These are phyloP conservation scores for Isoetes engelmannii DNA, from an alignment of 83 land plant genomes.

Conservation along the genomic window DNA sequence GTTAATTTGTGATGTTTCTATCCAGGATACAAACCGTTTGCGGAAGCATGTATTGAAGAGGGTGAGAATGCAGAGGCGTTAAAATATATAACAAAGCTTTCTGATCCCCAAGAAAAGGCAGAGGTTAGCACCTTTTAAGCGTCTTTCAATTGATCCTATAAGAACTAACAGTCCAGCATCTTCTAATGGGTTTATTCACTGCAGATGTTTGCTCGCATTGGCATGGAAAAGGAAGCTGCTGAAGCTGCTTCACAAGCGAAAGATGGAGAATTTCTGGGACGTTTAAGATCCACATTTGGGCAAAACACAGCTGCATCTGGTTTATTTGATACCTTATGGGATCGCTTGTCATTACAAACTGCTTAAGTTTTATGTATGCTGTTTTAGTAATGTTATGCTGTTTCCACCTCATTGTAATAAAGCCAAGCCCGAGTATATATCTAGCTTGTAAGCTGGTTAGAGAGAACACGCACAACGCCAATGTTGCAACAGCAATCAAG, in stretches of 20 bases:
- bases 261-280: constrained; percentile 81
- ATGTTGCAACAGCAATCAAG: too few relatives aligned
- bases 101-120: constrained; percentile 82
- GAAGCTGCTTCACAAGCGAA: constrained; percentile 91
- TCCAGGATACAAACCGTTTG: constrained; percentile 89
- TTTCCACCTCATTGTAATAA: too few relatives aligned
- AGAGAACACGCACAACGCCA: too few relatives aligned
- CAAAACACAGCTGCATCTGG: constrained; percentile 83
- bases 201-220: constrained; percentile 89
- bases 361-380: too few relatives aligned
- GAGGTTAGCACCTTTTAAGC: constrained; percentile 49
- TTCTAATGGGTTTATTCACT: constrained; percentile 2
- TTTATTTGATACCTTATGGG: constrained; percentile 77
- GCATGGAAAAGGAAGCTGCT: constrained; percentile 96
- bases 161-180: background rate
- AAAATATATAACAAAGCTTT: constrained; percentile 83
- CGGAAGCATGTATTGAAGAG: constrained; percentile 92
- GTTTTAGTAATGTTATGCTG: too few relatives aligned
- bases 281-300: constrained; percentile 68
- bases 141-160: background rate
- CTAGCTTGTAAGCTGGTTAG: too few relatives aligned
- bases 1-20: constrained; percentile 1
- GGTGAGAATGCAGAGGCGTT: constrained; percentile 84
- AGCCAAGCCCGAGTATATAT: too few relatives aligned
- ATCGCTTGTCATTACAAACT: constrained; percentile 58